Base-by-base conservation (phyloP, 257 asterid genomes). In the Lantana camara region DNA sequence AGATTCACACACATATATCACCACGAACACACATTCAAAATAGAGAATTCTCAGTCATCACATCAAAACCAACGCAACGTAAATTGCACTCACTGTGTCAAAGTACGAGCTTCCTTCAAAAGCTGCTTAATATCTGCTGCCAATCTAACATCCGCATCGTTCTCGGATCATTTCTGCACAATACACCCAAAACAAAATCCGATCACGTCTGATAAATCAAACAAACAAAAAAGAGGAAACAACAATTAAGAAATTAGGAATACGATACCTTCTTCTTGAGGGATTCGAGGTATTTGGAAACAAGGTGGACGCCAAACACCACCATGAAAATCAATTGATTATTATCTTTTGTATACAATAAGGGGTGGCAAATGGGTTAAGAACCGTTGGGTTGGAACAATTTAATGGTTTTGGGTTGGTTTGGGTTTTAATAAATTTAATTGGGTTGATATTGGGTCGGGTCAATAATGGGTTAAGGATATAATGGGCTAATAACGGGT, bases 121-220 rank as follows among this genome's bases (percentile, higher is more conserved):
- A 89, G 91, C 85, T 79, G 79, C 75, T 77, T 85, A 59, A 89
- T 89, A 76, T 89, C 95, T 54, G 78, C 80, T 7, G 83, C 84
- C 68, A 89, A 66, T 67, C 79, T 75, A 62, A 56, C 44, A 66
- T 85, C 91, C 72, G 57, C 60, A 1, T 66, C 70, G 55, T 65
- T 77, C 23, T 79, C 5, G 32, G 32, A 53, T 55, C 82, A 85
- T 71, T 74, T 85, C 98, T 92, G 76, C 52, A 27, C n/a, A 10
- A 49, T 15, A 19, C 3, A 44, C 47, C 7, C 44, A 52, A 17
- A 21, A 19, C n/a, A 21, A 35, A 44, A 60, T 44, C 22, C 34
- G 27, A 48, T 67, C 68, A 55, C 45, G 32, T 61, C 29, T 1
- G 27, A 9, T 7, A 42, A 60, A 44, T 35, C 34, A 51, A 66